Evolutionary conservation across 202 grass and related monocot species (phyloP).

Genomic region (Digitaria exilis): DNA sequence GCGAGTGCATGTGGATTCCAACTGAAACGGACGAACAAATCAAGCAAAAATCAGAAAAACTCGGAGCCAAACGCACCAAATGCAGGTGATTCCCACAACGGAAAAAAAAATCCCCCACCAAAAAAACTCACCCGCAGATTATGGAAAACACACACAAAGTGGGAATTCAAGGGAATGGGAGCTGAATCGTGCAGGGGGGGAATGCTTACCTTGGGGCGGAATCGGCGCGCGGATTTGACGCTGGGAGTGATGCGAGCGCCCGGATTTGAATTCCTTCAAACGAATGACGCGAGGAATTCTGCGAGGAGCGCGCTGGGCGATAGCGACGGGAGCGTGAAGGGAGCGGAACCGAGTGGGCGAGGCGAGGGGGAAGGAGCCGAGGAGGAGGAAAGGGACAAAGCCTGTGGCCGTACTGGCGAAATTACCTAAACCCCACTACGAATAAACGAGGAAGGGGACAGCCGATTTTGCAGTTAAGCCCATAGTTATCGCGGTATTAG

Average conservation of each 20-base stretch:
- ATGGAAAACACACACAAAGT: neutral
- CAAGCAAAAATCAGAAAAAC: conserved; percentile 33
- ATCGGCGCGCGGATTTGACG: conserved; percentile 17
- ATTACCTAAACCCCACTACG: conserved; percentile 25
- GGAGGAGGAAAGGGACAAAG: conserved; percentile 15
- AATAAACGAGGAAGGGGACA: conserved; percentile 33
- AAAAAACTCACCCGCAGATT: conserved; percentile 27
- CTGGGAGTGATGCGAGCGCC: conserved; percentile 5
- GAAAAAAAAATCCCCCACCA: neutral
- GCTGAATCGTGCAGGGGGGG: conserved; percentile 14
- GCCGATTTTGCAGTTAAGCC: neutral
- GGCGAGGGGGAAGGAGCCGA: neutral
- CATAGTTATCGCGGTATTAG: neutral
- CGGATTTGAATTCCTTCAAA: conserved; percentile 36
- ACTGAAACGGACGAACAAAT: conserved; percentile 52
- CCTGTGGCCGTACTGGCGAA: neutral
- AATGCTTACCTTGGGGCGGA: conserved; percentile 34
- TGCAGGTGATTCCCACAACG: neutral
- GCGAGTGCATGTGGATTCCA: conserved; percentile 40
- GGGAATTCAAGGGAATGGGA: conserved; percentile 6
- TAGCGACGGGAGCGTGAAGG: conserved; percentile 29
- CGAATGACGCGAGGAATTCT: neutral
- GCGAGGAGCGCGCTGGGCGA: conserved; percentile 16
- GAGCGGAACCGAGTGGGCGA: conserved; percentile 26
- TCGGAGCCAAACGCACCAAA: conserved; percentile 4